Percentiles rank a stretch among this genome's conserved stretches.
Conservation (phyloP, 257 asterid genomes). For the Scutellaria barbata region DNA sequence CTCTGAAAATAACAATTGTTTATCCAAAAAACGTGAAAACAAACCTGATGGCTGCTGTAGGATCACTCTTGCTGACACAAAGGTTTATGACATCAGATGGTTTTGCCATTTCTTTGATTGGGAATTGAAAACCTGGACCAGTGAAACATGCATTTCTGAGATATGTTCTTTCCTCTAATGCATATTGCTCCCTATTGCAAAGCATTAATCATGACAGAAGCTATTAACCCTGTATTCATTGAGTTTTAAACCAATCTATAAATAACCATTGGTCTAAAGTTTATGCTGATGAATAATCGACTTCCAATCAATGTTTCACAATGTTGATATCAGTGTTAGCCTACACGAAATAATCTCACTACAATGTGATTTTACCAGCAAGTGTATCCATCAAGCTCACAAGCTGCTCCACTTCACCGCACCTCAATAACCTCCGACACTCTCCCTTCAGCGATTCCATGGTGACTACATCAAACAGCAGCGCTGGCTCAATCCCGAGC, state of each 20-base stretch:
- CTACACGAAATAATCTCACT: neutral
- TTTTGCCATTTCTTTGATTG: slow-evolving; percentile 57
- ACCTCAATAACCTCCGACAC: slow-evolving; percentile 53
- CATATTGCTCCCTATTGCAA: neutral
- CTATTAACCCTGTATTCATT: neutral
- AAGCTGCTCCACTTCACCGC: slow-evolving; percentile 56
- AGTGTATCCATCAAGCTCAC: slow-evolving; percentile 63
- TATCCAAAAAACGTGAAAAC: slow-evolving; percentile 11
- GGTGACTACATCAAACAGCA: slow-evolving; percentile 58
- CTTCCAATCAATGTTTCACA: neutral
- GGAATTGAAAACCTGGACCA: slow-evolving; percentile 66
- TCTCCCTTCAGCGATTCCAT: slow-evolving; percentile 53
- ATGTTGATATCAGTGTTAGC: neutral
- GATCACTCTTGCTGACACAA: slow-evolving; percentile 68
- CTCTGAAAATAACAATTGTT: slow-evolving; percentile 15
- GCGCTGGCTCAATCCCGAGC: slow-evolving; percentile 60
- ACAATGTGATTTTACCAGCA: slow-evolving; percentile 50
- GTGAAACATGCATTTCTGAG: slow-evolving; percentile 32
- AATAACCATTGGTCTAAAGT: slow-evolving; percentile 11
- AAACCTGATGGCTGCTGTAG: slow-evolving; percentile 77
- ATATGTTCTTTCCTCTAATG: slow-evolving; percentile 20
- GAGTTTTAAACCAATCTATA: neutral
- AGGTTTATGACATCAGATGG: slow-evolving; percentile 63
- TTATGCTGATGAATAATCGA: neutral
- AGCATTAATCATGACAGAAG: slow-evolving; percentile 21